Evolutionary conservation across 805 yeast species (phyloP).

Genomic region (Metschnikowia cubensis): DNA sequence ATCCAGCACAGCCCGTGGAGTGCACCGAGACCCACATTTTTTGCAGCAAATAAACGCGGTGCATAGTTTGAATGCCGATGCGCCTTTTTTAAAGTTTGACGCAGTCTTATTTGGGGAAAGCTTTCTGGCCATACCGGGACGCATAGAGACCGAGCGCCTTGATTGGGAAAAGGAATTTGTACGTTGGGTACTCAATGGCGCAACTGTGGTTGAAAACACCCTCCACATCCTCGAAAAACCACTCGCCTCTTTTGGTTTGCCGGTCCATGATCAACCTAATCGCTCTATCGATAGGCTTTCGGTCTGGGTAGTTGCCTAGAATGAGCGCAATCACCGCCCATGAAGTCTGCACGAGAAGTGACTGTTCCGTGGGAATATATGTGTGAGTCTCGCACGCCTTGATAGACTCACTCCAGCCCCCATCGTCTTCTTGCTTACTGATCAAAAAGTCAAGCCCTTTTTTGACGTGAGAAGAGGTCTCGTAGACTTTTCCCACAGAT

Average conservation of each 20-base stretch:
- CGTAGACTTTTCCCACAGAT: constrained; percentile 61
- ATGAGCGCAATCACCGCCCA: constrained; percentile 87
- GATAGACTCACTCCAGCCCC: constrained; percentile 98
- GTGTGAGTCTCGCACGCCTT: constrained; percentile 78
- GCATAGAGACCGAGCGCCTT: constrained; percentile 82
- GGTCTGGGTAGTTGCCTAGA: constrained; percentile 76
- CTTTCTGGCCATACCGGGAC: constrained; percentile 26
- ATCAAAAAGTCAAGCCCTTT: constrained; percentile 85
- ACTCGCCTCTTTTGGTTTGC: constrained; percentile 76
- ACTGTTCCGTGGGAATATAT: constrained; percentile 61
- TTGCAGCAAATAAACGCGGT: not conserved
- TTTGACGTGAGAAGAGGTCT: constrained; percentile 56
- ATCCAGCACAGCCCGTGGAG: not conserved
- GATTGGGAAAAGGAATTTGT: constrained; percentile 82
- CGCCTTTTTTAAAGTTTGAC: not conserved
- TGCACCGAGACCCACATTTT: not conserved
- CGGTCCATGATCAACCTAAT: constrained; percentile 56
- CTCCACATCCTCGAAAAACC: constrained; percentile 80
- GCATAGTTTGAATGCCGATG: constrained; percentile 2
- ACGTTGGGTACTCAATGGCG: constrained; percentile 95
- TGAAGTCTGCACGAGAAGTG: constrained; percentile 83
- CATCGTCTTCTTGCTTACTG: constrained; percentile 73
- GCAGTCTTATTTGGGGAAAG: constrained; percentile 3
- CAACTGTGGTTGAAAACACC: constrained; percentile 92
- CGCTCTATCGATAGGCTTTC: constrained; percentile 58